Evolutionary conservation across 495 filamentous ascomycete species (phyloP), one percentile per base, ranked within the genome.

Genomic region (Penicillium mononematosum): DNA sequence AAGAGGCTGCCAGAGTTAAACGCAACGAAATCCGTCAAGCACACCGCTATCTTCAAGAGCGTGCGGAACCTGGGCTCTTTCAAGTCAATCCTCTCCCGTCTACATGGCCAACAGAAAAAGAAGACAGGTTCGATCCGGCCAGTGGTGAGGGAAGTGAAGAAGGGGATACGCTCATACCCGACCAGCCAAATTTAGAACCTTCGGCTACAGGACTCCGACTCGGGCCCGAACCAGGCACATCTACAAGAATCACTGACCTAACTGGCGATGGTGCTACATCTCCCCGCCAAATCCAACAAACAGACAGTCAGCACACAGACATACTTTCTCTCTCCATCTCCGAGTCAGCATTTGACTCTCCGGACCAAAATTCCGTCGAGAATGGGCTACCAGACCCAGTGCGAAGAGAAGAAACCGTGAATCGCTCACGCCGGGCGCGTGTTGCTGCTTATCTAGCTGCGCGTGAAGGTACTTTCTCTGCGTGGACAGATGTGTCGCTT

Each of bases 401-500:
- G 1, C 27, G 24, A 29, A 24, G 39, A 49, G 25, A 39, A 45
- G 34, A 19, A 2, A 39, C 11, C 12, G 12, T 42, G 24, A 24
- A 31, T 47, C 34, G 43, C 16, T 46, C 53, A 22, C 53, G 53
- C 16, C 48, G 29, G 8, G 41, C 51, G 27, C 59, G 59, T 47
- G 31, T 56, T 16, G 65, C 60, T 48, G 75, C 78, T 5, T 80
- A 77, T 39, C 50, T 71, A 6, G 77, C 76, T 38, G 76, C 75
- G 7, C 51, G 55, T 12, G 67, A 66, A 45, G 70, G 67, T 46
- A 76, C 56, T 10, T 75, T 63, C 52, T 66, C 70, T 29, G 71
- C 65, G 1, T 83, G 81, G 80, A 66, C 66, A 38, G 67, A 73
- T 22, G 57, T 78, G 19, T 68, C 75, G 16, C 64, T 82, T 29